These are phyloP conservation scores for Berberis vulgaris DNA, from an alignment of 164 flowering plant genomes.

Conservation along the genomic window DNA sequence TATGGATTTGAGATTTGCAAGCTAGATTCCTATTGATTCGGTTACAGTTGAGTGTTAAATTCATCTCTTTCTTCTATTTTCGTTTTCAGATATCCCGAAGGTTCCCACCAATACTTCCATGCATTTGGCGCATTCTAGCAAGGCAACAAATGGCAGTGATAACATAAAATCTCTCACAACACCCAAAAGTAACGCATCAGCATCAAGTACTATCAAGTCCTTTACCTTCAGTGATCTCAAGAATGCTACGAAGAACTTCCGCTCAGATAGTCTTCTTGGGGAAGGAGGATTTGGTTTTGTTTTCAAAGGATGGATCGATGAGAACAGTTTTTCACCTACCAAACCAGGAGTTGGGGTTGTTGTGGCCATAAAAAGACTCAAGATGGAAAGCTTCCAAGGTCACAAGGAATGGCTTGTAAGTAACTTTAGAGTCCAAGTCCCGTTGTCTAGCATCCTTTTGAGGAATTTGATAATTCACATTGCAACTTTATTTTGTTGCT, in stretches of 20 bases:
- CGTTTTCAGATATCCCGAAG: too few species aligned
- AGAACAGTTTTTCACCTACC: conserved; percentile 39
- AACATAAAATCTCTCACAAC: neutral
- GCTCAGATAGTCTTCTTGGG: conserved; percentile 57
- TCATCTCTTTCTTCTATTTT: too few species aligned
- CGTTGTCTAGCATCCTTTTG: neutral
- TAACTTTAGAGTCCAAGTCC: neutral
- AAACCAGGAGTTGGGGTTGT: conserved; percentile 61
- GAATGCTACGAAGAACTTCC: conserved; percentile 63
- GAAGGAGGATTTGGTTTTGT: conserved; percentile 92
- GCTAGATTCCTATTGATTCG: too few species aligned
- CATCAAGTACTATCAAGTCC: conserved; percentile 32
- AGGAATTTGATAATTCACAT: neutral
- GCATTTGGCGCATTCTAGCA: too few species aligned
- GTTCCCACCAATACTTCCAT: too few species aligned
- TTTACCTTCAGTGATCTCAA: conserved; percentile 67
- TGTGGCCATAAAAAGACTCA: conserved; percentile 69
- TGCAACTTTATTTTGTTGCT: neutral
- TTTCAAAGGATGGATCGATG: conserved; percentile 88
- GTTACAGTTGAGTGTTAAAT: too few species aligned
- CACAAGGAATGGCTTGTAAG: conserved; percentile 92
- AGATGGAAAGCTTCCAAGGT: conserved; percentile 70
- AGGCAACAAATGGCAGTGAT: too few species aligned
- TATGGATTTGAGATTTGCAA: too few species aligned
- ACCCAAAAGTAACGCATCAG: conserved; percentile 18